Conservation (phyloP, 176 grass and related monocot species). For the Aechmea fasciata region DNA sequence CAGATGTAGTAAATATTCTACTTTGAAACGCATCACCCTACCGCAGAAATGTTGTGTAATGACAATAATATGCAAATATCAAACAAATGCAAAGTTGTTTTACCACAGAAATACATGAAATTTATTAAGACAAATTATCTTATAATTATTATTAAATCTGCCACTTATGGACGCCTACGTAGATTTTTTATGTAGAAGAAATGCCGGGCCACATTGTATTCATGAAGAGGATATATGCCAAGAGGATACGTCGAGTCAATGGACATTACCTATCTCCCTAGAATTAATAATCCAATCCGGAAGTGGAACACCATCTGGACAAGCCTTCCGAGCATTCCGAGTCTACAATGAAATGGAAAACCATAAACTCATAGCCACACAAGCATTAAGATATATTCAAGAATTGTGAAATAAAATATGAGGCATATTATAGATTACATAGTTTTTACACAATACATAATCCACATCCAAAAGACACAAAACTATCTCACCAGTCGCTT, state of each 20-base stretch:
- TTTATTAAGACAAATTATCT: no score
- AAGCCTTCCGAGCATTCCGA: conserved; percentile 96
- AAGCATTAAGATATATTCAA: neutral
- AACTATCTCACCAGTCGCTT: conserved; percentile 69
- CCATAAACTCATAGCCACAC: neutral
- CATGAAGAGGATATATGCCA: neutral
- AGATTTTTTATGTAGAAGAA: neutral
- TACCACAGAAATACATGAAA: no score
- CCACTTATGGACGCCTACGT: no score
- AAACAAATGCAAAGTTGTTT: neutral
- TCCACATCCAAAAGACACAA: conserved; percentile 9
- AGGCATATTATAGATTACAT: neutral
- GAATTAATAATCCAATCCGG: conserved; percentile 74
- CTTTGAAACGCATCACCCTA: neutral
- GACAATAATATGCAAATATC: neutral
- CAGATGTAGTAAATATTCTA: neutral
- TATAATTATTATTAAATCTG: no score
- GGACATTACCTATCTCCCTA: conserved; percentile 64
- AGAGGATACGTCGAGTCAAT: neutral
- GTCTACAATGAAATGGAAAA: conserved; percentile 42
- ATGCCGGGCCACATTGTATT: neutral
- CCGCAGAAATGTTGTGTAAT: neutral
- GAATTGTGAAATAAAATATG: neutral
- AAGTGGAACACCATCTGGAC: conserved; percentile 65
- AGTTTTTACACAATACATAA: neutral